These are phyloP conservation scores for Phytophthora europaea DNA, from an alignment of 352 stramenopile genomes.

Conservation along the genomic window DNA sequence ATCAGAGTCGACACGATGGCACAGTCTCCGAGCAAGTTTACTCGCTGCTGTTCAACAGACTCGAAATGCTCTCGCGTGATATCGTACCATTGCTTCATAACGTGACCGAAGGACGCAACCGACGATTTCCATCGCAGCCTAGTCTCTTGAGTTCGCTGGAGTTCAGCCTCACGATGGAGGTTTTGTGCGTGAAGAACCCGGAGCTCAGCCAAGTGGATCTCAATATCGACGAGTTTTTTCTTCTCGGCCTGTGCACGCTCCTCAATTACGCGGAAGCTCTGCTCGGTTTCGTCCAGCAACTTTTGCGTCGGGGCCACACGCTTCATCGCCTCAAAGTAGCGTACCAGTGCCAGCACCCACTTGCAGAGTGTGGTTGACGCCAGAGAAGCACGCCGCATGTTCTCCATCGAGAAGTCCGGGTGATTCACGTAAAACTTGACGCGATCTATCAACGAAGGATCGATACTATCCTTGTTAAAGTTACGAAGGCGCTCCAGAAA, in stretches of 20 bases:
- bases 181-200: conserved; percentile 43
- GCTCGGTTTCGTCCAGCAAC: conserved; percentile 53
- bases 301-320: conserved; percentile 62
- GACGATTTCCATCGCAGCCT: conserved; percentile 53
- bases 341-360: conserved; percentile 75
- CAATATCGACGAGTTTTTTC: conserved; percentile 60
- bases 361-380: conserved; percentile 78
- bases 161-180: conserved; percentile 50
- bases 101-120: conserved; percentile 48
- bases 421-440: conserved; percentile 74
- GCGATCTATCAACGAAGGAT: conserved; percentile 55
- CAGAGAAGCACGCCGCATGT: conserved; percentile 77
- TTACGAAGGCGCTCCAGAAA: conserved; percentile 70
- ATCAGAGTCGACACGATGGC: conserved; percentile 43
- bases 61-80: conserved; percentile 34
- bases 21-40: conserved; percentile 49
- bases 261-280: conserved; percentile 51
- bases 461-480: conserved; percentile 69
- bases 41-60: conserved; percentile 31
- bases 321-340: conserved; percentile 80
- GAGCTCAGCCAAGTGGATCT: conserved; percentile 61
- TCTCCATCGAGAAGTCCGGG: conserved; percentile 82
- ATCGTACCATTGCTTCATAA: conserved; percentile 51
- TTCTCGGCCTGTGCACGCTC: conserved; percentile 53
- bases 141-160: conserved; percentile 64